phyloP scores from a whole-genome alignment of 148 eudicot species.

The Cornus suecica region DNA sequence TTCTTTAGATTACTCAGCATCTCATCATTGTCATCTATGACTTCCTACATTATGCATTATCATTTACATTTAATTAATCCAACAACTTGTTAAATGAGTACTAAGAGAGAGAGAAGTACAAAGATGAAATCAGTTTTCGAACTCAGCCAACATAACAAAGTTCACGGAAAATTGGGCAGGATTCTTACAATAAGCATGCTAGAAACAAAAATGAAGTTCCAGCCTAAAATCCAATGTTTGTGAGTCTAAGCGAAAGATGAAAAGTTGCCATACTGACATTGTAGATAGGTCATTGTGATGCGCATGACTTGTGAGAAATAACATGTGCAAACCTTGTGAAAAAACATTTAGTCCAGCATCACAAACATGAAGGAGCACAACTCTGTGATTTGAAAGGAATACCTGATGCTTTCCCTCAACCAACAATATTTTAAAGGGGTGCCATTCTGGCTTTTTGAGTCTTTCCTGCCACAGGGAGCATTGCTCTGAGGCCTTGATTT shows the following conservation, averaged over 20 bases:
- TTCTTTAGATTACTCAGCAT: slow-evolving; percentile 41
- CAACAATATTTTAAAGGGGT: slow-evolving; percentile 58
- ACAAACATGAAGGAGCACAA: neutral
- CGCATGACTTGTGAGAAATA: neutral
- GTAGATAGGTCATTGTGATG: neutral
- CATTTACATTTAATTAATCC: neutral
- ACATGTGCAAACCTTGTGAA: neutral
- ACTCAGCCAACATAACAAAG: neutral
- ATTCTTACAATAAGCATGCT: neutral
- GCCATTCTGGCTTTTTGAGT: slow-evolving; percentile 65
- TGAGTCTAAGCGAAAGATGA: neutral
- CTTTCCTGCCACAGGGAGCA: slow-evolving; percentile 88
- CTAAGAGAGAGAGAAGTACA: neutral
- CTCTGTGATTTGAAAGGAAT: neutral
- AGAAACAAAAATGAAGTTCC: neutral
- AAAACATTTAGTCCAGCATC: neutral
- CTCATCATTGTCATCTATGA: slow-evolving; percentile 49
- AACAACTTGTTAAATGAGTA: slow-evolving; percentile 1
- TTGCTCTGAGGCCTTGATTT: slow-evolving; percentile 64
- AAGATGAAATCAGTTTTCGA: neutral
- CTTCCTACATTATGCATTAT: slow-evolving; percentile 30
- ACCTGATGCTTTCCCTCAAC: slow-evolving; percentile 49
- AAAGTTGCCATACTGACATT: neutral
- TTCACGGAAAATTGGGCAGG: neutral
- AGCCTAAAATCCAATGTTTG: neutral